These are phyloP conservation scores for Pyronema omphalodes DNA, from an alignment of 495 filamentous ascomycete genomes.

Conservation along the genomic window DNA sequence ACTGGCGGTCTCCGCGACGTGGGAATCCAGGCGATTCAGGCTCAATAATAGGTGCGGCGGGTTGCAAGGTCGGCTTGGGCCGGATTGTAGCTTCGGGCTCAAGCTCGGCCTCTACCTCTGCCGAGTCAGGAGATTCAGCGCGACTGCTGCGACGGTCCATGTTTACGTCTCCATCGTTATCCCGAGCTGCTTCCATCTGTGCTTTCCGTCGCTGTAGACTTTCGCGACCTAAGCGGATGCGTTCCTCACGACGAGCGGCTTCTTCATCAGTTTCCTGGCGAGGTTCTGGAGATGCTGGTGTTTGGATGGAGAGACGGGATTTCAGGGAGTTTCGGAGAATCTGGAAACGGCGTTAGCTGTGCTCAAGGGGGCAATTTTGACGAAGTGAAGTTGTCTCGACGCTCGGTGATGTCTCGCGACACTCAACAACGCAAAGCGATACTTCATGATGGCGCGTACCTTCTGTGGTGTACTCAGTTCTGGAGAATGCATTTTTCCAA, in stretches of 20 bases:
- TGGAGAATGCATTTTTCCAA: neutral
- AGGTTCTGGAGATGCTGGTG: neutral
- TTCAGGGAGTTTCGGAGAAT: neutral
- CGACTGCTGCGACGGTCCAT: neutral
- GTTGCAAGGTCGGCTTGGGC: neutral
- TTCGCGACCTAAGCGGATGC: neutral
- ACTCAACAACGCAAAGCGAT: neutral
- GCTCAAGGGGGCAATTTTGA: neutral
- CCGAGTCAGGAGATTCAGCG: neutral
- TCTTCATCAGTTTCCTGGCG: neutral
- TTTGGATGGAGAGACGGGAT: neutral
- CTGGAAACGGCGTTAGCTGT: neutral
- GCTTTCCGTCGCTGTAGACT: neutral
- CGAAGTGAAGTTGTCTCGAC: neutral
- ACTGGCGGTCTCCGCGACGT: slow-evolving; percentile 1
- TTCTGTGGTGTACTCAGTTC: slow-evolving; percentile 17
- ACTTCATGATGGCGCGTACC: slow-evolving; percentile 6
- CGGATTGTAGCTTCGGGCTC: slow-evolving; percentile 6
- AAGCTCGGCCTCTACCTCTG: slow-evolving; percentile 8
- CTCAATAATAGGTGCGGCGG: too few relatives aligned
- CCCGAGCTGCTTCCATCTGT: neutral
- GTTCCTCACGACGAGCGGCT: neutral
- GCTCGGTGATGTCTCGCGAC: neutral
- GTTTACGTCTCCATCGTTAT: slow-evolving; percentile 1
- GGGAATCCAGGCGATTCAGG: neutral